phyloP scores from a whole-genome alignment of 441 rosid species.

The Viola pubescens region DNA sequence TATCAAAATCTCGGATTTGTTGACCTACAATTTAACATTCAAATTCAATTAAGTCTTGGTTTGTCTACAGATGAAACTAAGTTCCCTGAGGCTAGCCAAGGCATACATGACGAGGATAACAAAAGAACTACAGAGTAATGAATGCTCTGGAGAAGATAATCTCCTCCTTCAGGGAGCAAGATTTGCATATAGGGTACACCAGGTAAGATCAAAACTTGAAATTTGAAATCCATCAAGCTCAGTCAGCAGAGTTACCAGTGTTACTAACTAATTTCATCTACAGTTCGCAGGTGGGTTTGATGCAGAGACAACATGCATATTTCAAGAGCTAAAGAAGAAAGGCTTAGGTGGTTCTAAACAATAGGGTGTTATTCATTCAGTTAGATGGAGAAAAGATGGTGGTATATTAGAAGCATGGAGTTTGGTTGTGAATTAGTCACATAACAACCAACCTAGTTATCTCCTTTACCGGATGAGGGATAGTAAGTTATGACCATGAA shows the following conservation, averaged over 20 bases:
- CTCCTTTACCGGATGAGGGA: background rate
- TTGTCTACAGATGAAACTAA: no score
- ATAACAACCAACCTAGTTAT: background rate
- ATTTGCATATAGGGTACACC: constrained; percentile 83
- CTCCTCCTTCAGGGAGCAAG: constrained; percentile 74
- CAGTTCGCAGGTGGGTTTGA: constrained; percentile 97
- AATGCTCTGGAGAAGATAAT: constrained; percentile 56
- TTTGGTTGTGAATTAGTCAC: background rate
- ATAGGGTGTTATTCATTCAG: constrained; percentile 6
- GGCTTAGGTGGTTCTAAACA: constrained; percentile 21
- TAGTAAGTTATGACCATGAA: background rate
- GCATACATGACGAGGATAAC: no score
- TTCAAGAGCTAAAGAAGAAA: constrained; percentile 66
- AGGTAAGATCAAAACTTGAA: no score
- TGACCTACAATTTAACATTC: no score
- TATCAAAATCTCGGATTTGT: no score
- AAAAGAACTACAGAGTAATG: constrained; percentile 44
- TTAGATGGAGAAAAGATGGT: background rate
- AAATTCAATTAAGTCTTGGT: no score
- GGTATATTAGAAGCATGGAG: background rate
- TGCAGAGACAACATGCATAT: constrained; percentile 56
- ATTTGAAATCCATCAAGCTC: no score
- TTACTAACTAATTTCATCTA: background rate
- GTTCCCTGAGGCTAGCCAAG: no score
- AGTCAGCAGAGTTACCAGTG: no score